A percentile compares a stretch with the other conserved stretches of the same genome.
Conservation (phyloP, 2,329 filamentous ascomycete species). For the Ceratocystis lukuohia region DNA sequence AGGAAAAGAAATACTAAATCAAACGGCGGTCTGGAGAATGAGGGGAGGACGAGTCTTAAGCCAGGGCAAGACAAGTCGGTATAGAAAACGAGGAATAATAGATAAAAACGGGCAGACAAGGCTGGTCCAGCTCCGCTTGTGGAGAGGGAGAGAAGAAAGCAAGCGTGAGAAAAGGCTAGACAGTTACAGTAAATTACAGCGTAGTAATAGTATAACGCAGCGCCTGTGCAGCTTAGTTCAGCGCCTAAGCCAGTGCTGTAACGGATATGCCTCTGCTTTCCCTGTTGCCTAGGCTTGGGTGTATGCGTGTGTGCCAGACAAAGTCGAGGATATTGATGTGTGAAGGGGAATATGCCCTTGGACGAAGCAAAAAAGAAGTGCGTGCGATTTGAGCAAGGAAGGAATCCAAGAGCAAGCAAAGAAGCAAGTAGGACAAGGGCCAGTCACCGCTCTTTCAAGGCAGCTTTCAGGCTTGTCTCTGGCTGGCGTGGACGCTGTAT, state of each 20-base stretch:
- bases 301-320: neutral
- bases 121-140: neutral
- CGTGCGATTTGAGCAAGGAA: slow-evolving; percentile 8
- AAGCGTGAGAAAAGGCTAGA: slow-evolving; percentile 3
- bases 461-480: neutral
- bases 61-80: slow-evolving; percentile 10
- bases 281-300: too few relatives aligned
- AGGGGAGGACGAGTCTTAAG: slow-evolving; percentile 16
- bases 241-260: too few relatives aligned
- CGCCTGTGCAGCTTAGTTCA: slow-evolving; percentile 6
- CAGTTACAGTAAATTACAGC: neutral
- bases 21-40: slow-evolving; percentile 16
- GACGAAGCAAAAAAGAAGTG: neutral
- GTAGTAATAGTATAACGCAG: neutral
- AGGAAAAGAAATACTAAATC: slow-evolving; percentile 14
- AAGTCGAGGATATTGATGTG: neutral
- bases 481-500: neutral
- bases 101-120: slow-evolving; percentile 11
- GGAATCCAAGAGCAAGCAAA: slow-evolving; percentile 10
- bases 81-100: slow-evolving; percentile 12
- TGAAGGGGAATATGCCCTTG: neutral
- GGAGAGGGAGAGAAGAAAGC: neutral
- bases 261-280: too few relatives aligned
- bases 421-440: slow-evolving; percentile 6
- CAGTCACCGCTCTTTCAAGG: slow-evolving; percentile 19